A percentile compares a stretch with the other conserved stretches of the same genome.
phyloP scores from a whole-genome alignment of 208 protist genomes.

The Sergeia podlipaevii region DNA sequence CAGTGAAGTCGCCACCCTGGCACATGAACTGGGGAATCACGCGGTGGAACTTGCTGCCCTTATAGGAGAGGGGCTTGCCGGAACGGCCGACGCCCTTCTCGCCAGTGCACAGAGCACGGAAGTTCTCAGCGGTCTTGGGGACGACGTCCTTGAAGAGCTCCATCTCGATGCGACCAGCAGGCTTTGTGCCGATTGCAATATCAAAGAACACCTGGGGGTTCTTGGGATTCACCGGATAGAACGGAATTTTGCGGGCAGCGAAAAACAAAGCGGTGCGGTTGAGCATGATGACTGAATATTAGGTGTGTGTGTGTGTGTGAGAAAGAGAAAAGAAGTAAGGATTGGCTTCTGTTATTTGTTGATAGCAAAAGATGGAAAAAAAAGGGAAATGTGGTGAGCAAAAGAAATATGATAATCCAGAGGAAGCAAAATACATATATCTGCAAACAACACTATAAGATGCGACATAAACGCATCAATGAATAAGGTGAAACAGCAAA shows the following conservation, averaged over 20 bases:
- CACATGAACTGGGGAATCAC: constrained; percentile 93
- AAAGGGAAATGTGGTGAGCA: not conserved
- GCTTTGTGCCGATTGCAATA: constrained; percentile 83
- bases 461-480: constrained; percentile 8
- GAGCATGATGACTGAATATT: constrained; percentile 31
- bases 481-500: too few species aligned
- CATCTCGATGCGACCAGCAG: constrained; percentile 88
- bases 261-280: constrained; percentile 22
- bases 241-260: constrained; percentile 65
- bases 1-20: constrained; percentile 96
- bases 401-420: too few species aligned
- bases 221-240: constrained; percentile 71
- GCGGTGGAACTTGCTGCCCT: constrained; percentile 95
- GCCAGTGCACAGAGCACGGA: constrained; percentile 91
- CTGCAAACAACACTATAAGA: not conserved
- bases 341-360: not conserved
- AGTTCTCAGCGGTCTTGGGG: constrained; percentile 96
- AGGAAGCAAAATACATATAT: constrained; percentile 1
- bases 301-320: not conserved
- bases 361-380: not conserved
- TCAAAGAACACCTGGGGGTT: constrained; percentile 93
- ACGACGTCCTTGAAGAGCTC: constrained; percentile 89
- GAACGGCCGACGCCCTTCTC: constrained; percentile 83
- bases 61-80: constrained; percentile 94
- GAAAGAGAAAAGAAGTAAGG: constrained; percentile 7